Conservation (phyloP, 805 yeast genomes). For the Candida alai region DNA sequence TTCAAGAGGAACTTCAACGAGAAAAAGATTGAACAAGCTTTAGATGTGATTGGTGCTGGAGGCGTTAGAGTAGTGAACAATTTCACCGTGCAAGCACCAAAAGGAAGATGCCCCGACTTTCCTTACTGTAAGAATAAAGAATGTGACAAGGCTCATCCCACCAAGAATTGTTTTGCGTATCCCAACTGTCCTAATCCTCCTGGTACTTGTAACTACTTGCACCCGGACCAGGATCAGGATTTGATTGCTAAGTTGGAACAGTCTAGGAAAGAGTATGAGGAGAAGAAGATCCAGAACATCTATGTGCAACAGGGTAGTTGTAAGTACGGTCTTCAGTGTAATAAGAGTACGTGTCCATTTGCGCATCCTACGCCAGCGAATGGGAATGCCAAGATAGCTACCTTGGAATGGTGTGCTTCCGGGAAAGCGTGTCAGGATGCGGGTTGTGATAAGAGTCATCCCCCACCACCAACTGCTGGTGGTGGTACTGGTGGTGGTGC, state of each 20-base stretch:
- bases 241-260: slow-evolving; percentile 65
- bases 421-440: slow-evolving; percentile 62
- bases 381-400: slow-evolving; percentile 63
- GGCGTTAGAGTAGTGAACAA: slow-evolving; percentile 13
- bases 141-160: slow-evolving; percentile 79
- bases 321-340: slow-evolving; percentile 72
- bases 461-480: slow-evolving; percentile 62
- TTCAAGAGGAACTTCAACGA: slow-evolving; percentile 2
- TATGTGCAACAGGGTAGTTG: slow-evolving; percentile 35
- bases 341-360: slow-evolving; percentile 77
- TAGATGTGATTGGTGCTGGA: slow-evolving; percentile 5
- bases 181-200: slow-evolving; percentile 77
- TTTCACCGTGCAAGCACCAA: slow-evolving; percentile 46
- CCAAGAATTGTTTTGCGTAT: slow-evolving; percentile 65
- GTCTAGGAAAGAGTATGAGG: slow-evolving; percentile 49
- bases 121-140: slow-evolving; percentile 69
- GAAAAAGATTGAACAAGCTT: slow-evolving; percentile 7
- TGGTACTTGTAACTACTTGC: slow-evolving; percentile 80
- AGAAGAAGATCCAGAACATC: slow-evolving; percentile 28
- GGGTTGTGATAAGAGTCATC: slow-evolving; percentile 72
- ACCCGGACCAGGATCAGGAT: slow-evolving; percentile 80
- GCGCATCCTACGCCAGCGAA: slow-evolving; percentile 92
- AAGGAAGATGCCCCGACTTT: slow-evolving; percentile 64
- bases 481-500: slow-evolving; percentile 12
- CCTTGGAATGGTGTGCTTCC: slow-evolving; percentile 71